Evolutionary conservation across 805 yeast species (phyloP).

Genomic region (Kockiozyma suomiensis): DNA sequence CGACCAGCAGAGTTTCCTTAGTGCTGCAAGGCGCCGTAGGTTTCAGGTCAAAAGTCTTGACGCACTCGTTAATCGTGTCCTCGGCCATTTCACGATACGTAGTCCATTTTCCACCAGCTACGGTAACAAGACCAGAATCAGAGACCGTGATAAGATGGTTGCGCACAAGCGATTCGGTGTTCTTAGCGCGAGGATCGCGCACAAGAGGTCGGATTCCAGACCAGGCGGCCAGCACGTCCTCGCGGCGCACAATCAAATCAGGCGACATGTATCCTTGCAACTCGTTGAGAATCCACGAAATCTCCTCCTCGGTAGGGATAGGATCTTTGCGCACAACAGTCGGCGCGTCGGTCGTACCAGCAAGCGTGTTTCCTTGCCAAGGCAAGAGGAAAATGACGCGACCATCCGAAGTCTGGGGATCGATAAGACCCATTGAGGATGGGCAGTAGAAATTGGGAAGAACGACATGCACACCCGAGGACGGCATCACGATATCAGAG

Average conservation of each 20-base stretch:
- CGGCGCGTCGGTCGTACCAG: slow-evolving; percentile 96
- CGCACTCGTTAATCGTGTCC: slow-evolving; percentile 79
- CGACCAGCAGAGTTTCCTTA: slow-evolving; percentile 59
- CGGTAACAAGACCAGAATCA: slow-evolving; percentile 76
- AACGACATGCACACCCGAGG: slow-evolving; percentile 90
- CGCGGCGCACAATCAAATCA: slow-evolving; percentile 83
- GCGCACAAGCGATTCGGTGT: slow-evolving; percentile 89
- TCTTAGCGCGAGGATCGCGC: slow-evolving; percentile 61
- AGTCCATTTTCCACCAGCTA: slow-evolving; percentile 98
- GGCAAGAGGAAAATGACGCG: slow-evolving; percentile 96
- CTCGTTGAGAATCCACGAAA: slow-evolving; percentile 82
- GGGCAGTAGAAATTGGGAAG: slow-evolving; percentile 94
- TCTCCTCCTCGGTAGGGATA: slow-evolving; percentile 83
- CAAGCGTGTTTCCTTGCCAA: slow-evolving; percentile 95
- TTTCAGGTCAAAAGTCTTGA: slow-evolving; percentile 51
- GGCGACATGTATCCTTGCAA: slow-evolving; percentile 76
- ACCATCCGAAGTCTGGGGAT: slow-evolving; percentile 91
- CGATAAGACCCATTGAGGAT: slow-evolving; percentile 80
- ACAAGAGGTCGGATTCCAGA: slow-evolving; percentile 95
- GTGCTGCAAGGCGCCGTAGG: slow-evolving; percentile 49
- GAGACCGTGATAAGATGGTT: slow-evolving; percentile 78
- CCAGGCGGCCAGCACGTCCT: slow-evolving; percentile 94
- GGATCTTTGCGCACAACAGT: slow-evolving; percentile 53
- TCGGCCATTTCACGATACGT: slow-evolving; percentile 98
- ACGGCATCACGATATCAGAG: slow-evolving; percentile 85